These are phyloP conservation scores for Xylogone sp. DNA, from an alignment of 2,329 filamentous ascomycete genomes.

Conservation along the genomic window DNA sequence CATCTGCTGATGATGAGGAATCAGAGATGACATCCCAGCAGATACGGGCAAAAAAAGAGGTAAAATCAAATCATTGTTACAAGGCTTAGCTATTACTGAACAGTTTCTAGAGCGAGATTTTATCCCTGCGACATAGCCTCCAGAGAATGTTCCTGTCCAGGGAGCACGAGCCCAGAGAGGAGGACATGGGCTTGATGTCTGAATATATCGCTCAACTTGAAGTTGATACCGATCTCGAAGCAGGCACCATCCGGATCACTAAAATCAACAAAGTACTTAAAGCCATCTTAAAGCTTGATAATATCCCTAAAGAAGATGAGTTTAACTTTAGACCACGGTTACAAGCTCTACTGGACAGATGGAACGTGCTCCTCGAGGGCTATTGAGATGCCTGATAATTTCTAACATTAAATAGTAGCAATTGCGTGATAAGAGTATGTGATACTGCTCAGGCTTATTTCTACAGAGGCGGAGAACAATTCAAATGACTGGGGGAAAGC, in stretches of 20 bases:
- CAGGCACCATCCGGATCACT: slow-evolving; percentile 80
- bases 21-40: too few species aligned
- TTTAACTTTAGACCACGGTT: slow-evolving; percentile 86
- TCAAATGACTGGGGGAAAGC: too few species aligned
- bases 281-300: slow-evolving; percentile 77
- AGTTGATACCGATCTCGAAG: slow-evolving; percentile 75
- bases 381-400: slow-evolving; percentile 45
- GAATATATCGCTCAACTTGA: slow-evolving; percentile 80
- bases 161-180: slow-evolving; percentile 79
- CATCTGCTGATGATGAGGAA: background rate
- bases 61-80: too few species aligned
- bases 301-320: slow-evolving; percentile 84
- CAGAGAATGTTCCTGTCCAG: slow-evolving; percentile 89
- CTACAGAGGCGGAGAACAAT: too few species aligned
- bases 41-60: too few species aligned
- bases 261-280: slow-evolving; percentile 99
- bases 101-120: slow-evolving; percentile 76
- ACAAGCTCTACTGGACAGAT: slow-evolving; percentile 72
- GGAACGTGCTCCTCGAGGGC: slow-evolving; percentile 74
- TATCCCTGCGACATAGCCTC: slow-evolving; percentile 90
- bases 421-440: too few species aligned
- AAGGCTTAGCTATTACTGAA: too few species aligned
- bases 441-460: too few species aligned
- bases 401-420: too few species aligned
- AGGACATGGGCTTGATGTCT: slow-evolving; percentile 76